phyloP scores from a whole-genome alignment of 345 rosid species.

The Populus tremula region DNA sequence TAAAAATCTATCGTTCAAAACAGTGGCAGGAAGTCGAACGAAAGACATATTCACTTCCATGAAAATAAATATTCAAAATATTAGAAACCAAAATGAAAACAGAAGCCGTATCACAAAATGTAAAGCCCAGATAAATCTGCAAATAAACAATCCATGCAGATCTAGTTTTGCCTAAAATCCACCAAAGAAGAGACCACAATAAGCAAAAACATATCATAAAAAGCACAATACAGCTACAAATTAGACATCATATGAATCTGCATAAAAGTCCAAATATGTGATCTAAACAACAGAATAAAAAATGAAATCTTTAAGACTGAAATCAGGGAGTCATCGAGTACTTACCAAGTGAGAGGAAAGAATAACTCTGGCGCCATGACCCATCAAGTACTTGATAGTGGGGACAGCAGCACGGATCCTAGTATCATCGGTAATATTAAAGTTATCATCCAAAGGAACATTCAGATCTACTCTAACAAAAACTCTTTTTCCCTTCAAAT shows the following conservation, averaged over 20 bases:
- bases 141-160: neutral
- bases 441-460: slow-evolving; percentile 34
- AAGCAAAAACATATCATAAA: neutral
- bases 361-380: slow-evolving; percentile 19
- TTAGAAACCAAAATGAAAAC: neutral
- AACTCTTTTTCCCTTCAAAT: slow-evolving; percentile 66
- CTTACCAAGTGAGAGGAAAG: slow-evolving; percentile 33
- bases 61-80: neutral
- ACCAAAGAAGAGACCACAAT: neutral
- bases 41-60: neutral
- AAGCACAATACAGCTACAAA: neutral
- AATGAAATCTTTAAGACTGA: neutral
- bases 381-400: slow-evolving; percentile 32
- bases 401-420: slow-evolving; percentile 41
- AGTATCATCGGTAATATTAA: slow-evolving; percentile 32
- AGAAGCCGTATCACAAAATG: neutral
- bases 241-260: neutral
- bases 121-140: neutral
- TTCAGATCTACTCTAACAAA: slow-evolving; percentile 46
- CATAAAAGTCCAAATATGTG: neutral
- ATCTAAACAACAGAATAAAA: neutral
- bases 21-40: neutral
- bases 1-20: neutral
- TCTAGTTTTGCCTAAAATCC: neutral
- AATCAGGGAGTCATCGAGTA: neutral